Percentiles rank a stretch among this genome's conserved stretches.
Conservation (phyloP, 352 stramenopile species). For the Globisporangium spinosum region DNA sequence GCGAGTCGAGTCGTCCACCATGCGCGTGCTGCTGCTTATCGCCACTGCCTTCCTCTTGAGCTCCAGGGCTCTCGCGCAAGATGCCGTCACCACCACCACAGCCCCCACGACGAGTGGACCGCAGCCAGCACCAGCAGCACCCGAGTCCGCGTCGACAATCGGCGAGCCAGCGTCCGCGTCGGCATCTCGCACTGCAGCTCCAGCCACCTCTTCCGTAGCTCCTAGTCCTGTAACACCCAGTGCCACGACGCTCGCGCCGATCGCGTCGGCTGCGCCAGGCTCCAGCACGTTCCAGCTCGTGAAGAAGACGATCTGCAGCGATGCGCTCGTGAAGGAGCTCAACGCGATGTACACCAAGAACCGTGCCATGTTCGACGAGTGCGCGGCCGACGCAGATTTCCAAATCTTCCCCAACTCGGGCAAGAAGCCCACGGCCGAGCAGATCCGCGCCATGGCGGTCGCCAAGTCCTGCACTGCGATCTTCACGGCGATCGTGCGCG, state of each 20-base stretch:
- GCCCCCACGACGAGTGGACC: not conserved
- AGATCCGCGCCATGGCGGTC: conserved; percentile 45
- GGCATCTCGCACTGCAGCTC: not conserved
- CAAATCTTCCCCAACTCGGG: conserved; percentile 61
- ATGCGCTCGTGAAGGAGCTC: conserved; percentile 36
- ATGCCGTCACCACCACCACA: not conserved
- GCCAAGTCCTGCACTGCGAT: conserved; percentile 45
- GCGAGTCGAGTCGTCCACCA: not conserved
- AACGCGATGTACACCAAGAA: conserved; percentile 57
- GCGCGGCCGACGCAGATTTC: conserved; percentile 45
- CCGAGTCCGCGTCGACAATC: not conserved
- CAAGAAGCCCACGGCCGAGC: conserved; percentile 32
- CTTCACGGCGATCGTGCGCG: conserved; percentile 45
- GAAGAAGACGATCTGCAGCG: conserved; percentile 34
- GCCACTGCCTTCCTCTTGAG: not conserved
- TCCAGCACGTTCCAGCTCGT: conserved; percentile 47
- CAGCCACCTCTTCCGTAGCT: not conserved
- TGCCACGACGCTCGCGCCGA: conserved; percentile 23
- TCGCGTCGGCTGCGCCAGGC: conserved; percentile 32
- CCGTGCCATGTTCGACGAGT: conserved; percentile 51
- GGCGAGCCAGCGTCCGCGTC: not conserved
- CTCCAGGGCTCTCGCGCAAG: not conserved
- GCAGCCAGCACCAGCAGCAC: not conserved
- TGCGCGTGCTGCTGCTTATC: not conserved
- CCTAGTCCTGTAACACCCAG: not conserved